Base-by-base conservation (phyloP, 1,284 basidiomycete species). In the Marasmius tenuissimus region DNA sequence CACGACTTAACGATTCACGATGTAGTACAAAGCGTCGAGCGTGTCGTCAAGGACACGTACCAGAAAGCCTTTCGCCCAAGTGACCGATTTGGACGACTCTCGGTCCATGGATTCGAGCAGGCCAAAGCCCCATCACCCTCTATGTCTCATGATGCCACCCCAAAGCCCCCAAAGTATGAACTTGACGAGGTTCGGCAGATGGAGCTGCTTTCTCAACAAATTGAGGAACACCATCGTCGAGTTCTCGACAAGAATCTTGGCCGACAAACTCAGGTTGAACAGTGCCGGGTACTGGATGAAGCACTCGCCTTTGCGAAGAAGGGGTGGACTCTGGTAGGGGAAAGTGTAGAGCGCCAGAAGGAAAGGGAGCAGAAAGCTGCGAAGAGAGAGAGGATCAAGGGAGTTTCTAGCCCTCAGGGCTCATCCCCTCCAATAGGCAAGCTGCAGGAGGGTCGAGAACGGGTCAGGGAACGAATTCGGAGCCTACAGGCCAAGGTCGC, bases 21-120 rank as follows among this genome's bases (percentile, higher is more conserved):
- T 10, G 54, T 45, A 9, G 11, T 50, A 37, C 7, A 51, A 45
- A 34, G 53, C 6, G 16, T 56, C 14, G 16, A 27, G 47, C 52
- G 52, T 38, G 54, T 50, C n/a, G 12, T 37, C 22, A 22, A 61
- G 20, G 10, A 14, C 14, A 59, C 12, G 1, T 27, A 10, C 18
- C 20, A 18, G 8, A 47, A 47, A 16, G 58, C 58, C 20, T 59
- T 50, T 52, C 58, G 58, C n/a, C 47, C 48, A 14, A 11, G 58
- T 16, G 10, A 27, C 27, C 35, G 55, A 14, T 45, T 45, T 18
- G 42, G 42, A 14, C 42, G 42, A 18, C 42, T 14, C 5, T 18
- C 42, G 14, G 14, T 14, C 42, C 42, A 5, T 2, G 14, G 14
- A 45, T 18, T 18, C 42, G 14, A 14, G 42, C 42, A 14, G 14